These are phyloP conservation scores for Stephania cephalantha DNA, from an alignment of 164 flowering plant species.

Conservation along the genomic window DNA sequence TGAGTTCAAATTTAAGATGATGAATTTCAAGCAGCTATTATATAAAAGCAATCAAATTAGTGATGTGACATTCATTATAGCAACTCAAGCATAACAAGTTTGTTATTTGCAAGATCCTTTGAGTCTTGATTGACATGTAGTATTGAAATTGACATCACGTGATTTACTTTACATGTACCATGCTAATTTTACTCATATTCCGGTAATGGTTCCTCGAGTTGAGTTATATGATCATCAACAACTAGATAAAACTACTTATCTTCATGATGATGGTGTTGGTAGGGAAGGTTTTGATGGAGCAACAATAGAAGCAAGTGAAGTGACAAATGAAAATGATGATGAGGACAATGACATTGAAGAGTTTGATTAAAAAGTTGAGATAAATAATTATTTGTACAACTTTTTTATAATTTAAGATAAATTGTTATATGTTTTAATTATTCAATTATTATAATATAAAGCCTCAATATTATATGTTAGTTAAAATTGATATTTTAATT, in stretches of 20 bases:
- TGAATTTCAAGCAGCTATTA: background rate
- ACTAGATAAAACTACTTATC: background rate
- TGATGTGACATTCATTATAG: background rate
- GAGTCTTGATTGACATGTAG: background rate
- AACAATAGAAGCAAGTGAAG: no score
- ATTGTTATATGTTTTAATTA: no score
- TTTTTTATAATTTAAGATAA: no score
- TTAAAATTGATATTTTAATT: no score
- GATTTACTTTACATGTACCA: background rate
- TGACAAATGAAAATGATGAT: no score
- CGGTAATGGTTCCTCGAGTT: background rate
- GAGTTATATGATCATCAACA: background rate
- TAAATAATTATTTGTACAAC: no score
- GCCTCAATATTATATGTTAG: no score
- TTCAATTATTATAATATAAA: no score
- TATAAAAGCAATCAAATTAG: no score
- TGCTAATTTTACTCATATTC: background rate
- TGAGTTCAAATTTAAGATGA: background rate
- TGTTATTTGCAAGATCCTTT: background rate
- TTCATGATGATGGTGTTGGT: background rate
- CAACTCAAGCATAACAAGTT: background rate
- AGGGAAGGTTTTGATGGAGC: no score
- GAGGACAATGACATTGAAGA: no score
- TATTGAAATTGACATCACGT: background rate
- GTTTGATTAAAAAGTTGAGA: no score